A percentile compares a stretch with the other conserved stretches of the same genome.
These are phyloP conservation scores for Talaromyces rugulosus DNA, from an alignment of 2,329 filamentous ascomycete genomes.

Conservation along the genomic window DNA sequence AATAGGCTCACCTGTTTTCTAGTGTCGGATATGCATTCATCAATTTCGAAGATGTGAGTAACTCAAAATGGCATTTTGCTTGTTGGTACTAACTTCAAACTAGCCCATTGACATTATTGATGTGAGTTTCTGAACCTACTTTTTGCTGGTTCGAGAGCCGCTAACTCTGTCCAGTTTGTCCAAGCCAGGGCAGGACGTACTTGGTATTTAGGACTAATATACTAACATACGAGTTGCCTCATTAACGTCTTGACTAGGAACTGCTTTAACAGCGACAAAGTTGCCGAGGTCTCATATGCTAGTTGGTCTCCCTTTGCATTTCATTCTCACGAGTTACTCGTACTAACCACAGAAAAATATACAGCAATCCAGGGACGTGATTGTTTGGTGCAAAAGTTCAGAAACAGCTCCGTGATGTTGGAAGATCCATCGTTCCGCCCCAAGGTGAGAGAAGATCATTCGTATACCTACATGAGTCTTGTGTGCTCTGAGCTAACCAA, in stretches of 20 bases:
- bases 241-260: slow-evolving; percentile 51
- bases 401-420: slow-evolving; percentile 94
- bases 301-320: slow-evolving; percentile 53
- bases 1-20: slow-evolving; percentile 3
- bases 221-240: slow-evolving; percentile 5
- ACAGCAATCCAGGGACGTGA: slow-evolving; percentile 87
- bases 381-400: slow-evolving; percentile 88
- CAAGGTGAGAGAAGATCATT: slow-evolving; percentile 53
- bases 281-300: slow-evolving; percentile 91
- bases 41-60: slow-evolving; percentile 77
- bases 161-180: slow-evolving; percentile 56
- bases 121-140: slow-evolving; percentile 43
- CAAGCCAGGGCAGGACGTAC: slow-evolving; percentile 65
- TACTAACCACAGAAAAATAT: slow-evolving; percentile 21
- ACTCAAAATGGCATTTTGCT: not conserved
- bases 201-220: slow-evolving; percentile 48
- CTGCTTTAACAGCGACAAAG: slow-evolving; percentile 76
- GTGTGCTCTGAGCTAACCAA: slow-evolving; percentile 36
- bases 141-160: not conserved
- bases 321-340: not conserved
- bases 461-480: slow-evolving; percentile 38
- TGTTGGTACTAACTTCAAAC: slow-evolving; percentile 33
- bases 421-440: slow-evolving; percentile 78
- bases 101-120: slow-evolving; percentile 70
- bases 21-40: slow-evolving; percentile 97